phyloP scores from a whole-genome alignment of 2,329 filamentous ascomycete genomes.

The Apiospora sp. region DNA sequence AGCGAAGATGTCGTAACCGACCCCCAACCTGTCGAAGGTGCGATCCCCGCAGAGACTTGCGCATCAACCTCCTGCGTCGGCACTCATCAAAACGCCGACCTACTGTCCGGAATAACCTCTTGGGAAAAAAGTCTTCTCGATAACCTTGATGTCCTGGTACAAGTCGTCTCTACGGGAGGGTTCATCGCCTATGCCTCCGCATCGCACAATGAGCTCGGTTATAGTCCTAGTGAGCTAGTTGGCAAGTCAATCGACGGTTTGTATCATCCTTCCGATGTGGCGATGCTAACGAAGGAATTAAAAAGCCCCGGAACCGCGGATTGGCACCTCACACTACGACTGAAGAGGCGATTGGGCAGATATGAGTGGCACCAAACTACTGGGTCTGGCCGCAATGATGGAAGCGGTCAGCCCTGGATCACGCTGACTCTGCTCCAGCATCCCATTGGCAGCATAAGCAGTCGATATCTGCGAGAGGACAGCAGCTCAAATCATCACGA shows the following conservation, averaged over 20 bases:
- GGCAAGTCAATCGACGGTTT: neutral
- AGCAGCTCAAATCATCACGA: neutral
- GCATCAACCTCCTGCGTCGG: no score
- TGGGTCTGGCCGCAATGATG: neutral
- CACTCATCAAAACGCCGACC: no score
- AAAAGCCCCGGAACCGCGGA: neutral
- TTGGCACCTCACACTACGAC: conserved; percentile 2
- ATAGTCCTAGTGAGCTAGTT: neutral
- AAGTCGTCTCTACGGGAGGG: conserved; percentile 86
- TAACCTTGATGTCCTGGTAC: conserved; percentile 88
- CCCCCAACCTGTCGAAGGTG: no score
- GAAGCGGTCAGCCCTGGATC: neutral
- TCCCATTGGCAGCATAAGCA: neutral
- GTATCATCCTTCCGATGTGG: conserved; percentile 10
- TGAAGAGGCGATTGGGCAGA: neutral
- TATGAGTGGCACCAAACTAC: conserved; percentile 18
- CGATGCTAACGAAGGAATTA: neutral
- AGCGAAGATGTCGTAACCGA: no score
- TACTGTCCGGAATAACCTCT: no score
- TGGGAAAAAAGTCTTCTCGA: conserved; percentile 90
- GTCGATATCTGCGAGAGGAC: neutral
- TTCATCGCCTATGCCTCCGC: conserved; percentile 88
- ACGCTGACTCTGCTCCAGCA: neutral
- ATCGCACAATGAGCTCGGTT: conserved; percentile 55
- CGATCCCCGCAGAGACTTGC: no score